Evolutionary conservation across 441 rosid genomes (phyloP).

Genomic region (Populus hybrid): DNA sequence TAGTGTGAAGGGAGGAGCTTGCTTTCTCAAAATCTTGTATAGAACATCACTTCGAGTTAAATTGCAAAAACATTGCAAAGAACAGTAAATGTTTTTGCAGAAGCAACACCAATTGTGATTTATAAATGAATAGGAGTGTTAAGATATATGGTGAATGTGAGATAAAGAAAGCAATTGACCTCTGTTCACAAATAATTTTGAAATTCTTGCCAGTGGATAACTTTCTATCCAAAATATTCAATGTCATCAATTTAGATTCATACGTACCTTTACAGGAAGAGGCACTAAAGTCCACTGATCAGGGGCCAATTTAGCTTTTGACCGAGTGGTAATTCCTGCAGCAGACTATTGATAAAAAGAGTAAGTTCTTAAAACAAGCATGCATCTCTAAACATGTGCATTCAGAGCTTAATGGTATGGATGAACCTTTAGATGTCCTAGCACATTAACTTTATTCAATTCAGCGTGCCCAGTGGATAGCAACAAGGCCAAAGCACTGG

Average conservation of each 20-base stretch:
- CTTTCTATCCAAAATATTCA: neutral
- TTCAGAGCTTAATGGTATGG: conserved; percentile 12
- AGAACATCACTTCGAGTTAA: neutral
- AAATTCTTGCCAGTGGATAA: neutral
- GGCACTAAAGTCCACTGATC: conserved; percentile 80
- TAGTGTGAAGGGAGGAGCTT: neutral
- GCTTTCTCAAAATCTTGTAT: neutral
- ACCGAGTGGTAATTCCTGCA: conserved; percentile 86
- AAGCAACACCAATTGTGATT: neutral
- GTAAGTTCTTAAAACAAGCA: conserved; percentile 9
- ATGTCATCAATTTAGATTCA: conserved; percentile 15
- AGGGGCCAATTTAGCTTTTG: conserved; percentile 80
- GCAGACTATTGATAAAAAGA: conserved; percentile 40
- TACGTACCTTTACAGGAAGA: conserved; percentile 73
- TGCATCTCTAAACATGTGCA: neutral
- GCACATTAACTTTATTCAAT: conserved; percentile 70
- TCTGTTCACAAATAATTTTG: neutral
- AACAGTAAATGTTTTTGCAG: neutral
- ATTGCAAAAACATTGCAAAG: neutral
- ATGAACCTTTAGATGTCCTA: conserved; percentile 67
- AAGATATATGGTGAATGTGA: neutral
- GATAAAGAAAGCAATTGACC: neutral
- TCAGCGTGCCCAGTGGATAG: conserved; percentile 74
- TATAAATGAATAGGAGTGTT: neutral
- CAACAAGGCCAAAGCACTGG: conserved; percentile 75